phyloP scores from a whole-genome alignment of 169 alveolate species.

The Plasmodium adleri region DNA sequence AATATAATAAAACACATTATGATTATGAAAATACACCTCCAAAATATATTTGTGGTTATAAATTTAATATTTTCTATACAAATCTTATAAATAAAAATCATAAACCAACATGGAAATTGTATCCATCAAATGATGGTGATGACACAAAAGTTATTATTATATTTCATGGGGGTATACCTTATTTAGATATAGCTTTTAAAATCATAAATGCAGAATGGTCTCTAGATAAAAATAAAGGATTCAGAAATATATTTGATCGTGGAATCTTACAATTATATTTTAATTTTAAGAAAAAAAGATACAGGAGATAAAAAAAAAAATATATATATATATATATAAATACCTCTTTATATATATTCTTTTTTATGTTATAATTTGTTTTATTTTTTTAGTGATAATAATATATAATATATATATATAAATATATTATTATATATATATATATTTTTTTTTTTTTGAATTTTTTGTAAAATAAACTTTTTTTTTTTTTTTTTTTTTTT shows the following conservation, averaged over 20 bases:
- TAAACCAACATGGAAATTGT: constrained; percentile 95
- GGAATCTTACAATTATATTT: constrained; percentile 94
- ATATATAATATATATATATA: too few species aligned
- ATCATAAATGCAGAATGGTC: constrained; percentile 98
- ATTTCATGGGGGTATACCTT: constrained; percentile 98
- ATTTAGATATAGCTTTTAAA: constrained; percentile 96
- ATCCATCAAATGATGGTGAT: constrained; percentile 86
- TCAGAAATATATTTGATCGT: constrained; percentile 91
- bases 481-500: too few species aligned
- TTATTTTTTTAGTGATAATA: too few species aligned
- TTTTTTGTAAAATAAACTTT: too few species aligned
- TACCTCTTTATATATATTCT: neutral
- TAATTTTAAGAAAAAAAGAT: constrained; percentile 92
- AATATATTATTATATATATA: too few species aligned
- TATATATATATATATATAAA: neutral
- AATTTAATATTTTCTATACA: constrained; percentile 97
- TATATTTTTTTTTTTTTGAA: too few species aligned
- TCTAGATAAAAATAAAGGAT: constrained; percentile 92
- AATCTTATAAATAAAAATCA: constrained; percentile 93
- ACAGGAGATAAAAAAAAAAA: constrained; percentile 88
- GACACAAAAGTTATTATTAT: constrained; percentile 90
- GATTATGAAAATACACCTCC: constrained; percentile 98
- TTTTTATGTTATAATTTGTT: too few species aligned
- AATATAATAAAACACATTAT: constrained; percentile 97
- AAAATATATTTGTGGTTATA: constrained; percentile 96